phyloP scores from a whole-genome alignment of 2,329 filamentous ascomycete species.

The Pseudogymnoascus verrucosus region DNA sequence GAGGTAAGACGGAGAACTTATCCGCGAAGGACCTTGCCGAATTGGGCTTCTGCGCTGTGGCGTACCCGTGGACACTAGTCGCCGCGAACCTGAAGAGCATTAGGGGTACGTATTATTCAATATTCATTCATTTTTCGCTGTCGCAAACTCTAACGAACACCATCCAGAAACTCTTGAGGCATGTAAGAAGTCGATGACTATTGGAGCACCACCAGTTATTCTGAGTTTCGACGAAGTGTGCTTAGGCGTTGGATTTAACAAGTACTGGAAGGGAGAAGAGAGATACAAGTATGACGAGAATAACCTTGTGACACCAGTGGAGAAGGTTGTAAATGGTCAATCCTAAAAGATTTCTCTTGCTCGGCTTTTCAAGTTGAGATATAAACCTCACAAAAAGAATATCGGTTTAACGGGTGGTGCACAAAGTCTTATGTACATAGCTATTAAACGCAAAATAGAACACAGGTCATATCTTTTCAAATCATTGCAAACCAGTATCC shows the following conservation, averaged over 20 bases:
- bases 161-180: conserved; percentile 30
- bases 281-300: conserved; percentile 18
- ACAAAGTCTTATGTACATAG: not conserved
- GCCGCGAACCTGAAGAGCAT: conserved; percentile 33
- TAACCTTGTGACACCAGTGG: conserved; percentile 10
- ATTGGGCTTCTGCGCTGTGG: conserved; percentile 31
- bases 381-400: not conserved
- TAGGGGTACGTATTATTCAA: conserved; percentile 9
- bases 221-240: conserved; percentile 37
- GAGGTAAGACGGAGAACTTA: conserved; percentile 34
- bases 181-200: conserved; percentile 35
- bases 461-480: not conserved
- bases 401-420: not conserved
- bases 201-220: conserved; percentile 35
- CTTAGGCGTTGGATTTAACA: conserved; percentile 38
- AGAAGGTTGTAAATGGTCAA: conserved; percentile 1
- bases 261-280: conserved; percentile 30
- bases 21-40: conserved; percentile 32
- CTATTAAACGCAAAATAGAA: not conserved
- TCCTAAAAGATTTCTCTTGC: not conserved
- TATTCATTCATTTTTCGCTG: conserved; percentile 24
- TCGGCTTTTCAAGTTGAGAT: not conserved
- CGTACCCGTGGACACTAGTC: conserved; percentile 34
- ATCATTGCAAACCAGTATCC: not conserved
- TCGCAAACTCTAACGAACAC: conserved; percentile 35